Percentiles rank a stretch among this genome's conserved stretches.
Conservation (phyloP, 495 filamentous ascomycete genomes). For the Polyplosphaeria fusca region DNA sequence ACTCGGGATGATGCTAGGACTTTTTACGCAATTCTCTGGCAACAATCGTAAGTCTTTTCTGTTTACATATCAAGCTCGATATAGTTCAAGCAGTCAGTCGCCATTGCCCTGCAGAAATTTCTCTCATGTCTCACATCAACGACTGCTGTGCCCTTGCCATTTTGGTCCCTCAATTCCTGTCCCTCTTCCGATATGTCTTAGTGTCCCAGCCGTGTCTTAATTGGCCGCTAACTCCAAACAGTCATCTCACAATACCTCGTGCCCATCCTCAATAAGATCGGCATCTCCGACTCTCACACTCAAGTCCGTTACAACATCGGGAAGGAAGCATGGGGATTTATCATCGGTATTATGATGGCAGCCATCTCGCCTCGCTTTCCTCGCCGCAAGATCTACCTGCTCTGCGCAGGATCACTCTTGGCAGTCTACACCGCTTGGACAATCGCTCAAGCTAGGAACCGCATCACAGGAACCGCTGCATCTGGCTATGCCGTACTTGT, state of each 20-base stretch:
- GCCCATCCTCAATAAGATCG: constrained; percentile 49
- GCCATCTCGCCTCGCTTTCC: constrained; percentile 9
- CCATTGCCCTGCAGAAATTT: too few relatives aligned
- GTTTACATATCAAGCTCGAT: too few relatives aligned
- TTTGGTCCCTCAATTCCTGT: too few relatives aligned
- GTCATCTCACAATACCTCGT: constrained; percentile 19
- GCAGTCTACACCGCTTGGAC: constrained; percentile 60
- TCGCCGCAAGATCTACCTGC: constrained; percentile 16
- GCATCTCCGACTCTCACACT: constrained; percentile 49
- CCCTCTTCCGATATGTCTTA: too few relatives aligned
- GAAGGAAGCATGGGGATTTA: constrained; percentile 53
- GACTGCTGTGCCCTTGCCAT: too few relatives aligned
- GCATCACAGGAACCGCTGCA: constrained; percentile 40
- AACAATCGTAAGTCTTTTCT: constrained; percentile 7
- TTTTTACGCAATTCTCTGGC: constrained; percentile 18
- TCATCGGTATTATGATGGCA: constrained; percentile 5
- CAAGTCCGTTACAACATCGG: constrained; percentile 56
- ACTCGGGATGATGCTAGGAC: constrained; percentile 3
- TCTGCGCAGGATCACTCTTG: constrained; percentile 51
- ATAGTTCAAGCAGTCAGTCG: too few relatives aligned
- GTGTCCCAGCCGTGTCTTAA: too few relatives aligned
- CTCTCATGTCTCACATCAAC: too few relatives aligned
- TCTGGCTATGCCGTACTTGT: constrained; percentile 49
- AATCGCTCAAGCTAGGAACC: constrained; percentile 54
- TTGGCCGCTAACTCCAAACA: too few relatives aligned